Conservation (phyloP, 176 grass and related monocot species). For the Avena atlantica region DNA sequence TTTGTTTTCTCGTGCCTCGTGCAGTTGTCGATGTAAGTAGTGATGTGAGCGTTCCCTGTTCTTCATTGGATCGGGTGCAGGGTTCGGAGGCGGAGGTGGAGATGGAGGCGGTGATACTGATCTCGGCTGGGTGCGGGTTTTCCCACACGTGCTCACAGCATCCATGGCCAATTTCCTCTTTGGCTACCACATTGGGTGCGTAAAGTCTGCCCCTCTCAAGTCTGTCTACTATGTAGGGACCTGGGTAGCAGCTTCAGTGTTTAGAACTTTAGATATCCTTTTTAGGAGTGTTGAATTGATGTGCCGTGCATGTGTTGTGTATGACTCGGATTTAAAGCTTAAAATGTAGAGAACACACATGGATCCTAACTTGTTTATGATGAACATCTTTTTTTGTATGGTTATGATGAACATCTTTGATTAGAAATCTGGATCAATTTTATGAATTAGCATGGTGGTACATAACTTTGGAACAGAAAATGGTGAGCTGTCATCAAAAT, state of each 20-base stretch:
- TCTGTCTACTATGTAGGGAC: not conserved
- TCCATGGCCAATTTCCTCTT: conserved; percentile 98
- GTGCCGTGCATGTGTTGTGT: not conserved
- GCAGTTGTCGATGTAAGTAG: not conserved
- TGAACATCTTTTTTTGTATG: not conserved
- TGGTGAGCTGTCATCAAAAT: not conserved
- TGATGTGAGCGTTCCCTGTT: conserved; percentile 9
- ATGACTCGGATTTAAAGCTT: not conserved
- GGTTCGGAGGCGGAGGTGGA: not conserved
- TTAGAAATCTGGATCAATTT: not conserved
- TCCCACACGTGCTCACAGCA: conserved; percentile 88
- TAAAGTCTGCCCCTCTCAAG: conserved; percentile 47
- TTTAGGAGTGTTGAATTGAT: not conserved
- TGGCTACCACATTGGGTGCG: conserved; percentile 95
- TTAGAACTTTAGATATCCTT: not conserved
- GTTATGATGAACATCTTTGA: not conserved
- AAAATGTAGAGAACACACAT: too few relatives aligned
- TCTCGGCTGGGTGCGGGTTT: conserved; percentile 76
- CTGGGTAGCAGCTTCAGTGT: not conserved
- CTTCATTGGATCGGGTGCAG: conserved; percentile 29
- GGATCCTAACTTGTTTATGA: not conserved
- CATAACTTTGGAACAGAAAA: not conserved
- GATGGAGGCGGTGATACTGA: conserved; percentile 51
- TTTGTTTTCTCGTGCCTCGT: conserved; percentile 13
- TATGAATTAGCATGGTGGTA: not conserved